Percentiles rank a stretch among this genome's conserved stretches.
Conservation (phyloP, 495 filamentous ascomycete genomes). For the Astrocystis sublimbata region DNA sequence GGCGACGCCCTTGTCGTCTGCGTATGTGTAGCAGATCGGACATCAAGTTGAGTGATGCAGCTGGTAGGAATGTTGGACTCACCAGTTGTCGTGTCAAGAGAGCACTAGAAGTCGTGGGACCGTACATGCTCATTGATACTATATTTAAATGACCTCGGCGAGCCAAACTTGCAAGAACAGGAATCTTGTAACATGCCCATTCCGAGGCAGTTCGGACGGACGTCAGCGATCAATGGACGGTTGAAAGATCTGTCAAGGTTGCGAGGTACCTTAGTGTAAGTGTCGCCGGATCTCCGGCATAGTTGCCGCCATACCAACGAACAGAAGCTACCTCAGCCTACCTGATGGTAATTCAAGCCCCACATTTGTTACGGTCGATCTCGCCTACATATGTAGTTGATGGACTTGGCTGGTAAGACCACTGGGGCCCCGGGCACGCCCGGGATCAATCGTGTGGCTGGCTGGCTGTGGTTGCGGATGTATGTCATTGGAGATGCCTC, state of each 20-base stretch:
- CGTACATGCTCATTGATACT: too few relatives aligned
- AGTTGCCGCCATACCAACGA: background rate
- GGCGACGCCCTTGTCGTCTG: background rate
- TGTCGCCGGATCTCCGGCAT: background rate
- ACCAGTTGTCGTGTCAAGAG: too few relatives aligned
- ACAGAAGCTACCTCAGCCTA: too few relatives aligned
- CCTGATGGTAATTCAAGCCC: too few relatives aligned
- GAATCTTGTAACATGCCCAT: background rate
- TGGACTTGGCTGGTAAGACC: too few relatives aligned
- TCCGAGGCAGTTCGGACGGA: constrained; percentile 2
- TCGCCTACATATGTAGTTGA: too few relatives aligned
- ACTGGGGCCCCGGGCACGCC: too few relatives aligned
- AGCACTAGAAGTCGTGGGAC: too few relatives aligned
- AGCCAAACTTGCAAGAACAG: background rate
- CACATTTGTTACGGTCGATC: too few relatives aligned
- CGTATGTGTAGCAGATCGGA: background rate
- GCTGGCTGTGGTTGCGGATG: too few relatives aligned
- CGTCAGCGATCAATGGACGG: background rate
- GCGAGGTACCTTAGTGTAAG: background rate
- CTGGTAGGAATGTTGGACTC: background rate
- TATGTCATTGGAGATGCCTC: too few relatives aligned
- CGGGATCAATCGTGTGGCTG: too few relatives aligned
- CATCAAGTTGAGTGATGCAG: background rate
- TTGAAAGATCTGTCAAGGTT: background rate
- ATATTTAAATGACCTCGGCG: background rate